Conservation (phyloP, 352 stramenopile genomes). For the Globisporangium iwayamae region DNA sequence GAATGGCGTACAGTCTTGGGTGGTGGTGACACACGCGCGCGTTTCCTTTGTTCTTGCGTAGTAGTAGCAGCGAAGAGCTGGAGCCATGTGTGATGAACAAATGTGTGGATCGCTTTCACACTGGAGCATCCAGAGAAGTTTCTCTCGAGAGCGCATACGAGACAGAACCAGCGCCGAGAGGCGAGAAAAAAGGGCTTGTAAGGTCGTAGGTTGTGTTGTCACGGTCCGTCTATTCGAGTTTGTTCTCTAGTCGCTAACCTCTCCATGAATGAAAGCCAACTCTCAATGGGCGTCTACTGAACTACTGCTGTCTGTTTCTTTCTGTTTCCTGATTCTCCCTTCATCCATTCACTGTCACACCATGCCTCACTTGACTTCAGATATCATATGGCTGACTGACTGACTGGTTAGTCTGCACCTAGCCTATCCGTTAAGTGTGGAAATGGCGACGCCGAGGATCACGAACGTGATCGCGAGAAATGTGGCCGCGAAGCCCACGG, state of each 20-base stretch:
- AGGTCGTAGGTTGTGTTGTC: background rate
- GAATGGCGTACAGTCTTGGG: no score
- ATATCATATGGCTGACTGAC: background rate
- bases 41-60: no score
- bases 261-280: background rate
- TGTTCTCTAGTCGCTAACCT: background rate
- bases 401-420: background rate
- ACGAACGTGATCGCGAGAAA: conserved; percentile 71
- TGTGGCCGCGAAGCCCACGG: conserved; percentile 48
- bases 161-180: no score
- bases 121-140: no score
- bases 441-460: conserved; percentile 62
- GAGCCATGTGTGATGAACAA: no score
- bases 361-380: background rate
- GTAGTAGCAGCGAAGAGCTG: no score
- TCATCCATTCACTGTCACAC: background rate
- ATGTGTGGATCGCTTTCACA: no score
- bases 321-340: background rate
- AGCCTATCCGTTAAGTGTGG: conserved; percentile 46
- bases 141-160: no score
- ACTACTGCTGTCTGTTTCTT: background rate
- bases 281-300: background rate
- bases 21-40: no score
- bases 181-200: no score
- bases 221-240: background rate